Evolutionary conservation across 2,329 filamentous ascomycete genomes (phyloP).

Genomic region (Blastomyces silverae): DNA sequence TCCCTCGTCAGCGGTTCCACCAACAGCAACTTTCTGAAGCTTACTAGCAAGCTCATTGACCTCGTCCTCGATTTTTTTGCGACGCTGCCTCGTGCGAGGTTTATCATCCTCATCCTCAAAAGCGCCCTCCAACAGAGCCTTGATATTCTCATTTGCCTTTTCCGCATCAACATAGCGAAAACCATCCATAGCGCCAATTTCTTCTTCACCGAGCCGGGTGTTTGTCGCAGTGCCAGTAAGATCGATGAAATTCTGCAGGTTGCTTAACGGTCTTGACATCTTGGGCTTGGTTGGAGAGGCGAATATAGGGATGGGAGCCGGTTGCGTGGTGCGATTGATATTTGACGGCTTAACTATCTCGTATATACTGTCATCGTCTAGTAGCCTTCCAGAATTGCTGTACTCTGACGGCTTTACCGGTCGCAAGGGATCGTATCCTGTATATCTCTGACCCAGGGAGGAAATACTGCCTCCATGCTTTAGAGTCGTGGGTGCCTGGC

Average conservation of each 20-base stretch:
- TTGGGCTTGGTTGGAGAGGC: slow-evolving; percentile 42
- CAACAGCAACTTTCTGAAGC: slow-evolving; percentile 23
- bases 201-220: slow-evolving; percentile 41
- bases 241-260: slow-evolving; percentile 45
- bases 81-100: slow-evolving; percentile 34
- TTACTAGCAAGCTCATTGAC: slow-evolving; percentile 41
- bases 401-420: slow-evolving; percentile 21
- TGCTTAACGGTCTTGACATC: slow-evolving; percentile 39
- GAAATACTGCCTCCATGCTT: background rate
- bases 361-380: slow-evolving; percentile 33
- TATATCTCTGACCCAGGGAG: slow-evolving; percentile 8
- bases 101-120: slow-evolving; percentile 47
- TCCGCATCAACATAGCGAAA: slow-evolving; percentile 45
- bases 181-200: slow-evolving; percentile 51
- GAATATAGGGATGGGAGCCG: slow-evolving; percentile 48
- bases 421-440: slow-evolving; percentile 6
- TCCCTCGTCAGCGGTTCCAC: background rate
- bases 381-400: slow-evolving; percentile 27
- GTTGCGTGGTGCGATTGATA: slow-evolving; percentile 42
- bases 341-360: slow-evolving; percentile 47
- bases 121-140: slow-evolving; percentile 46
- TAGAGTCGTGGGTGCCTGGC: background rate
- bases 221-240: slow-evolving; percentile 48
- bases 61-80: slow-evolving; percentile 36
- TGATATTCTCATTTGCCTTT: slow-evolving; percentile 49